These are phyloP conservation scores for Penicillium sp. DNA, from an alignment of 2,329 filamentous ascomycete species.

Conservation along the genomic window DNA sequence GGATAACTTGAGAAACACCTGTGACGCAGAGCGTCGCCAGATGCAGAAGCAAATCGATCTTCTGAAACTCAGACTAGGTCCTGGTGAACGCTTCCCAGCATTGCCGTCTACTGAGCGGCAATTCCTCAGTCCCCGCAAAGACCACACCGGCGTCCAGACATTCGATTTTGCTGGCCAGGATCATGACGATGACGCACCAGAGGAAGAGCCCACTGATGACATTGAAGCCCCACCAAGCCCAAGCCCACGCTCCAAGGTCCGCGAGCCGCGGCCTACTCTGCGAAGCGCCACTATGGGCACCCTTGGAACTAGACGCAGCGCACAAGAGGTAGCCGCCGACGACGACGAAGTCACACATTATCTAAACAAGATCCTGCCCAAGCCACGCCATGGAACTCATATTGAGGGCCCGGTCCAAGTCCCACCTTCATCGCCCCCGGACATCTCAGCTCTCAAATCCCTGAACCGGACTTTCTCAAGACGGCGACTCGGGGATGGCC, in stretches of 20 bases:
- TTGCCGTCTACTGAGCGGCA: conserved; percentile 20
- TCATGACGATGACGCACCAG: conserved; percentile 22
- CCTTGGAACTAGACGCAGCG: conserved; percentile 26
- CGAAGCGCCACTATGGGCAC: conserved; percentile 20
- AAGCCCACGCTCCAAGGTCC: conserved; percentile 37
- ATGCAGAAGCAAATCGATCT: conserved; percentile 42
- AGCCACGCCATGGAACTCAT: conserved; percentile 13
- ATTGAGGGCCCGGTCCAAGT: conserved; percentile 15
- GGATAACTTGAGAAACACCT: conserved; percentile 34
- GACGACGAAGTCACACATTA: conserved; percentile 31
- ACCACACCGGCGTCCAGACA: conserved; percentile 31
- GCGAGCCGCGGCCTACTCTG: conserved; percentile 17
- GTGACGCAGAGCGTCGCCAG: conserved; percentile 39
- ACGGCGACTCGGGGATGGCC: conserved; percentile 22
- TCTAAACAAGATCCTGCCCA: conserved; percentile 24
- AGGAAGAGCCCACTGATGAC: conserved; percentile 32
- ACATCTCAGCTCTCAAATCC: conserved; percentile 26
- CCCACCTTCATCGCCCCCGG: conserved; percentile 36
- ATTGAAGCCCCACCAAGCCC: conserved; percentile 36
- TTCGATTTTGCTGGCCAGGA: conserved; percentile 14
- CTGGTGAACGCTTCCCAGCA: conserved; percentile 29
- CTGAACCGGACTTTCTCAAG: conserved; percentile 23
- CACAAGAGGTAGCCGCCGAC: conserved; percentile 26
- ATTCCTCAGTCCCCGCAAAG: conserved; percentile 31
- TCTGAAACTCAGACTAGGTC: conserved; percentile 34